Base-by-base conservation (phyloP, 2,329 filamentous ascomycete species). In the Chaetomiaceae sp. region DNA sequence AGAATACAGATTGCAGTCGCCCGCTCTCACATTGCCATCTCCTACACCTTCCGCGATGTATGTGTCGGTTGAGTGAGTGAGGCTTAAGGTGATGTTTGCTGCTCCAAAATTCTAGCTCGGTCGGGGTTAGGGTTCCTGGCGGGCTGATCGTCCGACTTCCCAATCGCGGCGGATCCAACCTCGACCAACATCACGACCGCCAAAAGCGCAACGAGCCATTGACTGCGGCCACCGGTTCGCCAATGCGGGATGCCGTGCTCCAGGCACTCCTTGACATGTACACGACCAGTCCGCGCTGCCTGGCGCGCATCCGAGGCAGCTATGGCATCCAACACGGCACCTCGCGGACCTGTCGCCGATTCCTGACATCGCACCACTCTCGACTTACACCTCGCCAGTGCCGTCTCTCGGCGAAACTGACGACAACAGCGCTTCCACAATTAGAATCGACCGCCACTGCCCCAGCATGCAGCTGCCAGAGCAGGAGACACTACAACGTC, bases 221-320 rank as follows among this genome's bases (percentile, higher is more conserved):
- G 56, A 48, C 23, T 25, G 23, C 43, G 40, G 52, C 11, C 25
- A 52, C 33, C 25, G 25, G 25, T 22, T 11, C 36, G 39, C 36
- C 17, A 19, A 54, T 46, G 48, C 50, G 54, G 38, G 47, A 55
- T 60, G 53, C 25, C 29, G 51, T 27, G 22, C 17, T 48, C 17
- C 8, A 34, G 47, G 33, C 37, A 8, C 40, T 55, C 20, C 37
- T 54, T 34, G 56, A 33, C 34, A 62, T 63, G 60, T 61, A 60
- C 44, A 29, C 53, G 42, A 54, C 55, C 47, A 53, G 58, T 43
- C 49, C 51, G 52, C 59, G 57, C 46, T 55, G 56, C 34, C n/a
- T 58, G 27, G 58, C 54, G 48, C 56, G 53, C 14, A 22, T 33
- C 31, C 38, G 22, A 39, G 48, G 47, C 47, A 33, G 51, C 19